Evolutionary conservation across 1,284 basidiomycete species (phyloP).

Genomic region (Ganoderma boninense): DNA sequence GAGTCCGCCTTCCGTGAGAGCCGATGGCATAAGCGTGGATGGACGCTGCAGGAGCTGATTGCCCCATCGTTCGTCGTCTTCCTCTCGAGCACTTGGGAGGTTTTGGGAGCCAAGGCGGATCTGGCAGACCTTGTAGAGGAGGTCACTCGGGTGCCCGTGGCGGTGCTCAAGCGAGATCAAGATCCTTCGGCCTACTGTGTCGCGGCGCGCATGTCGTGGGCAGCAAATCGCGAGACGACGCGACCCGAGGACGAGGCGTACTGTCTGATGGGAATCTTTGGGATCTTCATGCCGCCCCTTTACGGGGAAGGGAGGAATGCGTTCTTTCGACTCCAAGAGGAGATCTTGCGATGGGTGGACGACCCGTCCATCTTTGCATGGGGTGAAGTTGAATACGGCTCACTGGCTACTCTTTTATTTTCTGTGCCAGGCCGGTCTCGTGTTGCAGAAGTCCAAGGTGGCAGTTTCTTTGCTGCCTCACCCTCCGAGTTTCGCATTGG

Average conservation of each 20-base stretch:
- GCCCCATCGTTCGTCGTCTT: background rate
- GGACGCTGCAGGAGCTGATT: conserved; percentile 10
- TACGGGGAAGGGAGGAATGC: conserved; percentile 1
- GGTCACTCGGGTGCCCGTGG: background rate
- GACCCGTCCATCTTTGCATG: background rate
- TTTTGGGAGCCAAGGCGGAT: background rate
- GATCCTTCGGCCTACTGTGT: background rate
- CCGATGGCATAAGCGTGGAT: conserved; percentile 3
- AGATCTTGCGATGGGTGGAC: background rate
- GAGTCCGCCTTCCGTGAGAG: background rate
- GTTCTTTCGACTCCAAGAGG: background rate
- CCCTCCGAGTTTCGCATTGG: background rate
- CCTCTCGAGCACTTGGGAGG: background rate
- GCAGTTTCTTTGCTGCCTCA: background rate
- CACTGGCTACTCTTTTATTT: too few species aligned
- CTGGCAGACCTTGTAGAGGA: background rate
- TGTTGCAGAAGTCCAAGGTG: too few species aligned
- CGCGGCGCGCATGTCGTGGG: conserved; percentile 4
- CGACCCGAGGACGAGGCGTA: conserved; percentile 7
- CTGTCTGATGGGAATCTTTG: conserved; percentile 7
- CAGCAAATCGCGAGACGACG: background rate
- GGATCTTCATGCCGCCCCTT: conserved; percentile 1
- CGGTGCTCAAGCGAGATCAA: background rate
- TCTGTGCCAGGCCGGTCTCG: too few species aligned
- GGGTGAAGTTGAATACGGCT: background rate